Conservation (phyloP, 179 eudicot species). For the Beta corolliflora region DNA sequence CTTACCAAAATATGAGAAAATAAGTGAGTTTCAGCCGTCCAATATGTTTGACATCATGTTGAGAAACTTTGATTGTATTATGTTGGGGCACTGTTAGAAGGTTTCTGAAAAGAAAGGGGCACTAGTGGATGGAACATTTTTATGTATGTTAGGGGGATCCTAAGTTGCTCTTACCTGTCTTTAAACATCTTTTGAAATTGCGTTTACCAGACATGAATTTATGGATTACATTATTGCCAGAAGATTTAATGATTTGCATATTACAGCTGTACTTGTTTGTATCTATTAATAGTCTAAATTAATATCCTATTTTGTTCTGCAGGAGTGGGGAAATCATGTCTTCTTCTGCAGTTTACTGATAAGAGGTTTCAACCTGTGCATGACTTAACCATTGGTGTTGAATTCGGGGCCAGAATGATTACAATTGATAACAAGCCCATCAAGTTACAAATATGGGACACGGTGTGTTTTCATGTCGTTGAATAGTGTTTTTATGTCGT, state of each 20-base stretch:
- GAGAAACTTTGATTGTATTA: background rate
- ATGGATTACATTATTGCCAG: background rate
- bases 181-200: background rate
- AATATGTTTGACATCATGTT: background rate
- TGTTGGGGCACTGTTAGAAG: background rate
- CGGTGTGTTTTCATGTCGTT: constrained; percentile 37
- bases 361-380: constrained; percentile 46
- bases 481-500: background rate
- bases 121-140: background rate
- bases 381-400: constrained; percentile 47
- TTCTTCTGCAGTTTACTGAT: constrained; percentile 34
- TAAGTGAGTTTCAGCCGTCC: background rate
- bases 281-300: background rate
- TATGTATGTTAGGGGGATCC: background rate
- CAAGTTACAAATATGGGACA: constrained; percentile 86
- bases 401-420: constrained; percentile 46
- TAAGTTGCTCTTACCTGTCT: background rate
- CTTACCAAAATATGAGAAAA: background rate
- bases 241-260: background rate
- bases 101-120: background rate
- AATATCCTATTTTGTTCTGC: constrained; percentile 14
- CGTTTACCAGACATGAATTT: background rate
- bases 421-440: constrained; percentile 52
- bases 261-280: background rate
- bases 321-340: constrained; percentile 41